Percentiles rank a stretch among this genome's conserved stretches.
These are phyloP conservation scores for Suillus placidus DNA, from an alignment of 768 basidiomycete species.

Conservation along the genomic window DNA sequence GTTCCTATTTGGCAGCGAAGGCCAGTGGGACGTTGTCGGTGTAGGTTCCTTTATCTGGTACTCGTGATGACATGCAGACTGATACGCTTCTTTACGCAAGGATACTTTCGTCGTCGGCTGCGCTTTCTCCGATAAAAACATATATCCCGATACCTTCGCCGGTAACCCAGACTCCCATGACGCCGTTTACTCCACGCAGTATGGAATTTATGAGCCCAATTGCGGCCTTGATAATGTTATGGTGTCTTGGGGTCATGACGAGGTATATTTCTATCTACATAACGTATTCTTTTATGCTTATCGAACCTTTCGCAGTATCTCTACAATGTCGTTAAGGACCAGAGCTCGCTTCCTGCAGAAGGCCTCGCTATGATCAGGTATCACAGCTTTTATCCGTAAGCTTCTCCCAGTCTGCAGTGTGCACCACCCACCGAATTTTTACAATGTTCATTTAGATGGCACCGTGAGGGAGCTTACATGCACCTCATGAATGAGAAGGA, in stretches of 20 bases:
- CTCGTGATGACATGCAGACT: background rate
- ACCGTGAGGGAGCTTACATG: constrained; percentile 82
- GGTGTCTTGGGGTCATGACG: constrained; percentile 91
- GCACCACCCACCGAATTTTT: constrained; percentile 9
- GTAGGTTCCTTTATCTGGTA: constrained; percentile 41
- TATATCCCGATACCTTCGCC: constrained; percentile 79
- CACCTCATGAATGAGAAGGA: constrained; percentile 81
- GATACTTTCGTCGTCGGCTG: constrained; percentile 86
- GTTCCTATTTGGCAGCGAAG: constrained; percentile 80
- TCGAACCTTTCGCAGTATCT: constrained; percentile 56
- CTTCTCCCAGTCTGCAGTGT: constrained; percentile 8
- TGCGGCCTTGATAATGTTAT: constrained; percentile 88
- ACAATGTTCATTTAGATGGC: constrained; percentile 55
- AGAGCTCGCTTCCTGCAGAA: constrained; percentile 78
- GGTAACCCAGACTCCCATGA: constrained; percentile 71
- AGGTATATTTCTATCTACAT: constrained; percentile 49
- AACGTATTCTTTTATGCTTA: background rate
- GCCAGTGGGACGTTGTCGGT: constrained; percentile 95
- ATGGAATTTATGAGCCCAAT: constrained; percentile 75
- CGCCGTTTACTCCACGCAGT: constrained; percentile 66
- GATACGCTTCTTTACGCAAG: constrained; percentile 29
- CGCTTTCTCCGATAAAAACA: constrained; percentile 80
- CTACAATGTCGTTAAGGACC: constrained; percentile 81
- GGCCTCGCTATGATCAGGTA: constrained; percentile 92
- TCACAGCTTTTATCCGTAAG: constrained; percentile 89